Evolutionary conservation across 371 early-diverging fungal genomes (phyloP), one percentile per base, ranked within the genome.

Genomic region (Nosema muscidifuracis): DNA sequence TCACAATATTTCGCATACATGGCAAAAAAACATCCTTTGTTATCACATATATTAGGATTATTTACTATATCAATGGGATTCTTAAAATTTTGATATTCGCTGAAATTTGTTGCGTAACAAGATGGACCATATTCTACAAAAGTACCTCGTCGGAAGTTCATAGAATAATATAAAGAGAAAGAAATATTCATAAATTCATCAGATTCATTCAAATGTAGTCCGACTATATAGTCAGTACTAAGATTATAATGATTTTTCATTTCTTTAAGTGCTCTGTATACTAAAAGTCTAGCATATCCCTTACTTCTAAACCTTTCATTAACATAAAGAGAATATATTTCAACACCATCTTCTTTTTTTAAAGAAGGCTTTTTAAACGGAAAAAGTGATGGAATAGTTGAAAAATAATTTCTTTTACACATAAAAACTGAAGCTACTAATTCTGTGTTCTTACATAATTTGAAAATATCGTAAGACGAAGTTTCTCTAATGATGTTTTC

Each of bases 171-270:
- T 50, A 66, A 6, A 30, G 43, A 28, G 20, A 63, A 44, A 10
- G 74, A 38, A 38, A 73, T 38, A 4, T 31, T 40, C 74, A 73
- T 73, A 22, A 15, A 26, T 20, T 44, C 31, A 57, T 65, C 67
- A 16, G 10, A 7, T 43, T 44, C 40, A 40, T 34, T 36, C 13
- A 73, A 22, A 47, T 73, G 74, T n/a, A 73, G 33, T 22, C 38
- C 50, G 9, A 73, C 2, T 1, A 73, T 24, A 36, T 40, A 50
- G 22, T 73, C 55, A 16, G 58, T 43, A 16, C 33, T 40, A 43
- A 62, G 31, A 6, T 36, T 30, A 24, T 62, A 62, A 10, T 53
- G 36, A 1, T 30, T 38, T 47, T 63, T 71, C 24, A 71, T n/a
- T 9, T 30, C 18, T 10, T 62, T 47, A 47, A 53, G 1, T 15